Base-by-base conservation (phyloP, 2,329 filamentous ascomycete genomes). In the Bipolaris zeicola region DNA sequence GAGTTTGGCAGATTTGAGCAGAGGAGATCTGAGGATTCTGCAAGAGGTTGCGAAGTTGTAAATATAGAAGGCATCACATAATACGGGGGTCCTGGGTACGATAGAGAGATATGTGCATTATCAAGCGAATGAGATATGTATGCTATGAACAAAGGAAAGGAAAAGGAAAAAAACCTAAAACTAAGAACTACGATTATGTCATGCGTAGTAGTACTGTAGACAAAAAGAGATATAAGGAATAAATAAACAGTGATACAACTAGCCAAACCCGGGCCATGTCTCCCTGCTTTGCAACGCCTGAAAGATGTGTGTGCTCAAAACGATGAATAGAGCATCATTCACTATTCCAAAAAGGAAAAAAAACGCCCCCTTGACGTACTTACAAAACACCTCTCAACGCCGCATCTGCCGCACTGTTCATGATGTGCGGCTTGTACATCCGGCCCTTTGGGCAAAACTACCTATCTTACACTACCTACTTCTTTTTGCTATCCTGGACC, bases 21-120 rank as follows among this genome's bases (percentile, higher is more conserved):
- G 71, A 1, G 57, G 67, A 16, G 72, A 76, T 44, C 52, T 76
- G 34, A 69, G 68, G 48, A 49, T 71, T 1, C 41, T 70, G 18
- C 65, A 70, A 39, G 56, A 66, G 31, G 57, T 53, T 18, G 64
- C 68, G 5, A 74, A 70, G 51, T 48, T 75, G 51, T 75, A 65
- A 52, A 31, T 8, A 31, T 31, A 31, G 10, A 13, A 13, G 10
- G 28, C 3, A 31, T 31, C 10, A 31, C 28, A 31, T 31, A 31
- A 1, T 31, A 10, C 10, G 10, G 10, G 5, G 10, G 28, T 31
- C 28, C 3, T 5, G 7, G 28, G 28, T 43, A 20, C 43, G n/a
- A 8, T 28, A 13, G n/a, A 13, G n/a, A 51, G n/a, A 43, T 34
- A 34, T 37, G 28, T 31, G 39, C 31, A 37, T 37, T 48, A 38